Conservation (phyloP, 2,329 filamentous ascomycete species). For the Ascochyta clinopodiicola region DNA sequence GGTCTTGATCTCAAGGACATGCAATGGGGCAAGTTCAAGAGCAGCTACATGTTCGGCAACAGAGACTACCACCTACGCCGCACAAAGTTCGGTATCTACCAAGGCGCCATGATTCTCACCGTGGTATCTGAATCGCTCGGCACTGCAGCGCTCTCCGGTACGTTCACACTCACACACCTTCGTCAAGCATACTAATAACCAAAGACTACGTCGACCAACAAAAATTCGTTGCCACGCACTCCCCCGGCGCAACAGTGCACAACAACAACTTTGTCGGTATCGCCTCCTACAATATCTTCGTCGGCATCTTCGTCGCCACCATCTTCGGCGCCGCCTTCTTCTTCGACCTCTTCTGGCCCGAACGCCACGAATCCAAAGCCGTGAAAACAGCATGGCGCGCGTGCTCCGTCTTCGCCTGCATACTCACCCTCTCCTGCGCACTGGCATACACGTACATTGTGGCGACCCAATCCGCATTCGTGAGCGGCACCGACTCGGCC, state of each 20-base stretch:
- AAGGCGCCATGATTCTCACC: slow-evolving; percentile 64
- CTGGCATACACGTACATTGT: slow-evolving; percentile 61
- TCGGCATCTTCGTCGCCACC: slow-evolving; percentile 63
- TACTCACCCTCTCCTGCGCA: slow-evolving; percentile 57
- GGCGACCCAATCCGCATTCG: slow-evolving; percentile 54
- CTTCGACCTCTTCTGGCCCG: slow-evolving; percentile 68
- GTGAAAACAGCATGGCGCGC: slow-evolving; percentile 63
- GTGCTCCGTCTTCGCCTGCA: slow-evolving; percentile 56
- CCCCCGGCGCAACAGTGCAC: slow-evolving; percentile 53
- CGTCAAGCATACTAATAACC: neutral
- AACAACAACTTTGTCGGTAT: slow-evolving; percentile 64
- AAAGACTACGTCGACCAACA: slow-evolving; percentile 64
- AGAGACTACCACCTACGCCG: slow-evolving; percentile 61
- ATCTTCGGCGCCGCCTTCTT: slow-evolving; percentile 67
- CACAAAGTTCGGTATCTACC: slow-evolving; percentile 67
- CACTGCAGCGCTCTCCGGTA: slow-evolving; percentile 62
- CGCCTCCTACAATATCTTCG: slow-evolving; percentile 65
- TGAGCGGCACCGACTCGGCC: slow-evolving; percentile 50
- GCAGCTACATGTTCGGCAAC: slow-evolving; percentile 63
- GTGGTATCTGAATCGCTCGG: slow-evolving; percentile 64
- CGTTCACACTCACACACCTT: neutral
- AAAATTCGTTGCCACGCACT: slow-evolving; percentile 52
- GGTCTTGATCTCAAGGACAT: slow-evolving; percentile 64
- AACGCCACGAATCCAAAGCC: slow-evolving; percentile 56
- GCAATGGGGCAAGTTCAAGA: slow-evolving; percentile 65